Evolutionary conservation across 1,284 basidiomycete genomes (phyloP), one percentile per base, ranked within the genome.

Genomic region (Fomitopsis betulina): DNA sequence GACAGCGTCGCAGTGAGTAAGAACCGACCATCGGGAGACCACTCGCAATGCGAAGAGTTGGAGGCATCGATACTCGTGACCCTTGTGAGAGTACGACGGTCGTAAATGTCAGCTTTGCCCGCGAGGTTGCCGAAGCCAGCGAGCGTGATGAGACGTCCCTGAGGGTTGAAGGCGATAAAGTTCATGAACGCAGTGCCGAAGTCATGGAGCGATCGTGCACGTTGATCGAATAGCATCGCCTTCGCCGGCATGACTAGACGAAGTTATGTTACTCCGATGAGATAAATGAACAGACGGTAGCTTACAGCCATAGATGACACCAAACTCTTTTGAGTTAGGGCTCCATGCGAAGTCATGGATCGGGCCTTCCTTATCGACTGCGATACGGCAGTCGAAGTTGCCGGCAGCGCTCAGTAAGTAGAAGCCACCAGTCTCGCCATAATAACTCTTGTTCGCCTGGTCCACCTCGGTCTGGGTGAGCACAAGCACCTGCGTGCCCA

Each of bases 261-360:
- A 38, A 1, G 42, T 56, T 12, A 8, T 17, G 35, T 19, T 25
- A 35, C 35, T 5, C 32, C 13, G 23, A 37, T 3, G 25, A 13
- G 21, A 25, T 27, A 27, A 57, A 42, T 5, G 21, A 47, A 53
- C 8, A 35, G 23, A 32, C 4, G 2, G 35, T 17, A 5, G 83
- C 93, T 74, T 68, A 94, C 93, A 98, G 65, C 96, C 96, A 71
- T 98, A 98, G 51, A 95, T 89, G 38, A 98, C 96, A 60, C 88
- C 87, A 69, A 98, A 99, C 74, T 99, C 96, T 71, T 96, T 93
- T 56, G 92, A 94, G 68, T 94, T 97, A n/a, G 96, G 95, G 67
- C 88, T 96, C 96, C 96, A 99, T 19, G 86, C 79, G 67, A 97
- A 97, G 72, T 98, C 96, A 69, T 98, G 95, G 64, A 99, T 94